phyloP scores from a whole-genome alignment of 352 stramenopile genomes.

The Saprolegnia parasitica region DNA sequence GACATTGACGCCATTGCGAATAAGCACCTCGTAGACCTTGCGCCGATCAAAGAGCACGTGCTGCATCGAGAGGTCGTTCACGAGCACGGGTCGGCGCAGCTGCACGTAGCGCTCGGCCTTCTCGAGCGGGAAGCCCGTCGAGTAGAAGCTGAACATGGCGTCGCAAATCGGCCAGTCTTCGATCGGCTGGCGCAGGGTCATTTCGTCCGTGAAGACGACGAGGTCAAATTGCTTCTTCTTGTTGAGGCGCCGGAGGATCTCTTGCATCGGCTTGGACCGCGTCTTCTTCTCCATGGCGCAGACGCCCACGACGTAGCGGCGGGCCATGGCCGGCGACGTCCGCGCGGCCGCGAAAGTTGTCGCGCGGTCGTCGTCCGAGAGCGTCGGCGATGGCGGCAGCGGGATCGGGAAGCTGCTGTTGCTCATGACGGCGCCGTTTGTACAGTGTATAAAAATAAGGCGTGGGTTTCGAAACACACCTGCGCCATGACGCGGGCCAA shows the following conservation, averaged over 20 bases:
- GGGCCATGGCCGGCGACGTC: constrained; percentile 1
- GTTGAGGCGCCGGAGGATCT: constrained; percentile 91
- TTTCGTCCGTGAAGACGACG: constrained; percentile 96
- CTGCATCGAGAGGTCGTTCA: constrained; percentile 98
- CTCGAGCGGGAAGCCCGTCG: constrained; percentile 94
- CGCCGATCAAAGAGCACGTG: constrained; percentile 93
- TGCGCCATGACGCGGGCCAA: neutral
- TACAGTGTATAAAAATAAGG: neutral
- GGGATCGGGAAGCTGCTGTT: neutral
- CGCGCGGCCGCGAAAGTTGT: neutral
- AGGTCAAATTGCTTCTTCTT: constrained; percentile 94
- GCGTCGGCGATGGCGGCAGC: neutral
- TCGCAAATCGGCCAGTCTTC: constrained; percentile 95
- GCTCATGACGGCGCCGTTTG: neutral
- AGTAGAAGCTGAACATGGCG: constrained; percentile 99
- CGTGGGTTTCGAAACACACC: neutral
- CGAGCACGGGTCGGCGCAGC: constrained; percentile 91
- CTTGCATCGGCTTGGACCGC: constrained; percentile 94
- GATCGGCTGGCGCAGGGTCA: constrained; percentile 93
- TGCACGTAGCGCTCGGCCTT: constrained; percentile 97
- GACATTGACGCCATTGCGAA: constrained; percentile 92
- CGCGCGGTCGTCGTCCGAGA: neutral
- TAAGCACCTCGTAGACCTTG: constrained; percentile 95
- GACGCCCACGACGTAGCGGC: constrained; percentile 89
- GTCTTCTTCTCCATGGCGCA: constrained; percentile 99